Conservation (phyloP, 352 stramenopile genomes). For the Phytophthora tubulina region DNA sequence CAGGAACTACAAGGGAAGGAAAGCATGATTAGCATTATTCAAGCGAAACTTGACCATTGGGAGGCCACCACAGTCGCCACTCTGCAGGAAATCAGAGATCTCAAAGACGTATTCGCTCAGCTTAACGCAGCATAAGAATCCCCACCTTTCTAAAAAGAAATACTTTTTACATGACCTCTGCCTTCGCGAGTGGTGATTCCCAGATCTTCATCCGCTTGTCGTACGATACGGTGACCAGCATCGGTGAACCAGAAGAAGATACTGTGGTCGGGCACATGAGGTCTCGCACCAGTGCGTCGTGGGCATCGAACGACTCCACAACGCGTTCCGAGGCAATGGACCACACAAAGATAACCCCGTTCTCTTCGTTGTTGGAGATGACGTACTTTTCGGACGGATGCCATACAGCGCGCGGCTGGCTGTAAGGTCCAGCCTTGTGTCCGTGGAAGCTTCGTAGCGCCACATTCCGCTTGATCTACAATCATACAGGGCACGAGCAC, state of each 20-base stretch:
- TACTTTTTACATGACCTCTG: constrained; percentile 29
- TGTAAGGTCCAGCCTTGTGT: constrained; percentile 86
- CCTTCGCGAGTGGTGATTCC: constrained; percentile 37
- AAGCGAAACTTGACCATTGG: constrained; percentile 70
- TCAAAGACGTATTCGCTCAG: constrained; percentile 73
- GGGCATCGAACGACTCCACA: constrained; percentile 70
- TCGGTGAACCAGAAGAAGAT: constrained; percentile 25
- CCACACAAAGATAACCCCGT: constrained; percentile 71
- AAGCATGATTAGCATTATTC: constrained; percentile 55
- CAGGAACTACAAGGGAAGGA: constrained; percentile 52
- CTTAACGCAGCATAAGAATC: constrained; percentile 43
- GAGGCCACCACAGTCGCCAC: constrained; percentile 70
- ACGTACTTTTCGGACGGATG: constrained; percentile 87
- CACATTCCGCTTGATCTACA: constrained; percentile 71
- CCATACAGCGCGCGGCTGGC: constrained; percentile 77
- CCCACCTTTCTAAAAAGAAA: constrained; percentile 11
- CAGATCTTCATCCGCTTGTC: constrained; percentile 84
- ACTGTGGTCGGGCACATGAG: constrained; percentile 33
- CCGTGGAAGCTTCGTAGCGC: constrained; percentile 84
- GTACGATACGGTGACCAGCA: constrained; percentile 81
- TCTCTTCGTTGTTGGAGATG: constrained; percentile 85
- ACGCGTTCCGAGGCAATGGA: constrained; percentile 82
- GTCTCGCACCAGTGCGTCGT: constrained; percentile 79
- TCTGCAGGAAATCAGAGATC: constrained; percentile 76
- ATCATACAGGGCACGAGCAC: not conserved